A percentile compares a stretch with the other conserved stretches of the same genome.
phyloP scores from a whole-genome alignment of 179 eudicot species.

The Spergularia azorica region DNA sequence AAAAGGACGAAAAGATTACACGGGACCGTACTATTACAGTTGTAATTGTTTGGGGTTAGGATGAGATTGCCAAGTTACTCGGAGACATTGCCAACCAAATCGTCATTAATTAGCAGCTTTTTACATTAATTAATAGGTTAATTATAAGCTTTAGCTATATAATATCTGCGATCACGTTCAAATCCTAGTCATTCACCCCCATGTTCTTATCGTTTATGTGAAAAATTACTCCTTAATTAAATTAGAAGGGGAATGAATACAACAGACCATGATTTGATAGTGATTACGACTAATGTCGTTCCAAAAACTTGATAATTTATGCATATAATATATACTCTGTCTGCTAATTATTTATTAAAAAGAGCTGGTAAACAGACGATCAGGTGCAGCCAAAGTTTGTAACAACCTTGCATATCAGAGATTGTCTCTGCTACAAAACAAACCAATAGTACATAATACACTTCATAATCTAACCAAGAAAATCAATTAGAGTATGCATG shows the following conservation, averaged over 20 bases:
- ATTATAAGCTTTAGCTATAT: neutral
- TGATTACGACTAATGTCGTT: constrained; percentile 16
- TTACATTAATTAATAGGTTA: neutral
- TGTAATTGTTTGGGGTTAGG: neutral
- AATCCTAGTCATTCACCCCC: constrained; percentile 10
- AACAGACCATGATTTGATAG: constrained; percentile 19
- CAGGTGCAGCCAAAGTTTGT: constrained; percentile 5
- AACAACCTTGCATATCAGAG: constrained; percentile 30
- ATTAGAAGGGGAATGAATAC: neutral
- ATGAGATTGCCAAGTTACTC: constrained; percentile 8
- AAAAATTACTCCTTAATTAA: too few species aligned
- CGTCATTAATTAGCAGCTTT: constrained; percentile 22
- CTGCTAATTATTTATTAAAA: constrained; percentile 1
- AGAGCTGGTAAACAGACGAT: neutral
- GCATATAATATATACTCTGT: neutral
- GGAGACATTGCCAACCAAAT: constrained; percentile 28
- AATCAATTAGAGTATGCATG: too few species aligned
- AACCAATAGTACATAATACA: neutral
- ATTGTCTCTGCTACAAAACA: constrained; percentile 25
- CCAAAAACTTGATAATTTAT: constrained; percentile 18
- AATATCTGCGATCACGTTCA: neutral
- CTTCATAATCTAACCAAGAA: too few species aligned
- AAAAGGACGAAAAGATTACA: neutral
- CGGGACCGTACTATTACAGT: neutral
- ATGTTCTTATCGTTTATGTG: constrained; percentile 19